A percentile compares a stretch with the other conserved stretches of the same genome.
Evolutionary conservation across 257 asterid species (phyloP).

Genomic region (Fraxinus cuspidata): DNA sequence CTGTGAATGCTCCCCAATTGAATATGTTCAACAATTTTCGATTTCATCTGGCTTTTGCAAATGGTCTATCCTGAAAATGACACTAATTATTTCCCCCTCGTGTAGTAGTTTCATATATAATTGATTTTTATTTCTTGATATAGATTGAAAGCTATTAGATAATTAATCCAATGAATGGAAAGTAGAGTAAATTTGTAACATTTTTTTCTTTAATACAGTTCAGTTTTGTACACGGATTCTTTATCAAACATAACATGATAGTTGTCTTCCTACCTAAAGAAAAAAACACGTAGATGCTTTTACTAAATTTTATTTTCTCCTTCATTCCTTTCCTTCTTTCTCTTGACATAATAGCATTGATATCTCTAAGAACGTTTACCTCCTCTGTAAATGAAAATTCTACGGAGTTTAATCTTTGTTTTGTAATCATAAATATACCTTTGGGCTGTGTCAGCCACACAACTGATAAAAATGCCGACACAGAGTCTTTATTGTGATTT

Average conservation of each 20-base stretch:
- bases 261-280: too few relatives aligned
- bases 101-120: background rate
- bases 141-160: background rate
- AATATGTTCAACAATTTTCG: background rate
- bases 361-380: background rate
- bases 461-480: background rate
- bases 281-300: too few relatives aligned
- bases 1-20: background rate
- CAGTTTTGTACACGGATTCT: background rate
- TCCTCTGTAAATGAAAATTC: too few relatives aligned
- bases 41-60: background rate
- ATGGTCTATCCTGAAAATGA: background rate
- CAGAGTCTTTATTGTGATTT: background rate
- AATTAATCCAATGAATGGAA: background rate
- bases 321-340: background rate
- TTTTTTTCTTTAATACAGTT: background rate
- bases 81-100: background rate
- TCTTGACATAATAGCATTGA: background rate
- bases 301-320: background rate
- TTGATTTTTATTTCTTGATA: background rate
- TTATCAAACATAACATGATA: background rate
- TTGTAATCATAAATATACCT: too few relatives aligned
- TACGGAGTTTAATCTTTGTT: background rate
- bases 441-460: background rate
- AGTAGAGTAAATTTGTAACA: background rate